Base-by-base conservation (phyloP, 2,329 filamentous ascomycete species). In the Ceratocystis cubensis region DNA sequence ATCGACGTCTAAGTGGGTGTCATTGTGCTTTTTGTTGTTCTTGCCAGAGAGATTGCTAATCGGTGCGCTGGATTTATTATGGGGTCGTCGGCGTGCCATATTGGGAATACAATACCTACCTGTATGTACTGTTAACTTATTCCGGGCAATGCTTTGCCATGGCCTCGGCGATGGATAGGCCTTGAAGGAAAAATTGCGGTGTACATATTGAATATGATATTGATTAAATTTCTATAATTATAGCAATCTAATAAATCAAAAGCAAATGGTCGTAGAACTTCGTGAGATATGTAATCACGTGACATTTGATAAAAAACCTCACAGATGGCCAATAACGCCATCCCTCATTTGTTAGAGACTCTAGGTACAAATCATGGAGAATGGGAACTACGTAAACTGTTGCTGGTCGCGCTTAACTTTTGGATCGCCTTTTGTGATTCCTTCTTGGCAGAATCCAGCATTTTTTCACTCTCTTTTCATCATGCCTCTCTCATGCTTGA, bases 101-200 rank as follows among this genome's bases (percentile, higher is more conserved):
- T 59, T 59, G 30, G 56, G 56, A 59, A 59, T 59, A 59, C 56
- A 59, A 59, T 59, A 59, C 50, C 25, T n/a, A n/a, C 3, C 20
- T 50, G 48, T 10, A 50, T 57, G 28, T 30, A n/a, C 56, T 59
- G 56, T 37, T 59, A 33, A 59, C 56, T 59, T 59, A 5, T 59
- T 33, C 25, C 1, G 56, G 56, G 2, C 25, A 37, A 10, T 30
- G 56, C 56, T 59, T 37, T 37, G 28, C 56, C n/a, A 3, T 4
- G 5, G 17, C 30, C 5, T 33, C 4, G 0, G 28, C 20, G 15
- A 37, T 15, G 1, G 22, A 57, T 6, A 15, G 22, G 15, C 5
- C 53, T 17, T 57, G 28, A 59, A 20, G 28, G 6, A 25, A 59
- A 33, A 41, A 15, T 15, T 25, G 10, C 10, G n/a, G 7, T 10